These are phyloP conservation scores for Kondoa malvinella DNA, from an alignment of 768 basidiomycete species.

Conservation along the genomic window DNA sequence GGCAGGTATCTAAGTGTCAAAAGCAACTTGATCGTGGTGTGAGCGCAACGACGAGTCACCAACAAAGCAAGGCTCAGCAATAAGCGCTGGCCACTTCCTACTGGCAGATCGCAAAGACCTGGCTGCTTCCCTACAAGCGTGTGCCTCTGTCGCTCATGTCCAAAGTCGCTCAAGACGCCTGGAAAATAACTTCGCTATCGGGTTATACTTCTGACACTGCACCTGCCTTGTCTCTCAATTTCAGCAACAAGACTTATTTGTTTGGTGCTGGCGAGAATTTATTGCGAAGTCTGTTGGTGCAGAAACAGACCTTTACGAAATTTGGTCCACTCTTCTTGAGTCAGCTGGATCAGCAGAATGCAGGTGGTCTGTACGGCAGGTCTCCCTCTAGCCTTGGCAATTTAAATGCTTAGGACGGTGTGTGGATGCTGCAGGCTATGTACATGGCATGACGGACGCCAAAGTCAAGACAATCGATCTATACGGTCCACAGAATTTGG, in stretches of 20 bases:
- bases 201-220: constrained; percentile 47
- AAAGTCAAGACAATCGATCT: constrained; percentile 44
- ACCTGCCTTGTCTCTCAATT: constrained; percentile 55
- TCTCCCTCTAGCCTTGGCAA: constrained; percentile 9
- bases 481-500: constrained; percentile 42
- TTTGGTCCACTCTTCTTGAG: constrained; percentile 58
- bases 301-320: constrained; percentile 48
- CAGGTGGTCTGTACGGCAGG: constrained; percentile 58
- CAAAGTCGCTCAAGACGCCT: neutral
- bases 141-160: no score
- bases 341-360: constrained; percentile 43
- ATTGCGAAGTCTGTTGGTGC: constrained; percentile 55
- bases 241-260: constrained; percentile 63
- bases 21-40: no score
- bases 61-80: no score
- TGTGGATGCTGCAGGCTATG: constrained; percentile 43
- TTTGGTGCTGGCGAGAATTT: constrained; percentile 78
- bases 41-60: no score
- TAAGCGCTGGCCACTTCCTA: no score
- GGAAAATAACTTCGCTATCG: neutral
- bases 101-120: no score
- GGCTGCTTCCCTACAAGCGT: no score
- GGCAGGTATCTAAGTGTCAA: no score
- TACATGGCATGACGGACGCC: constrained; percentile 66
- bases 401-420: neutral